These are phyloP conservation scores for Lumnitzera littorea DNA, from an alignment of 345 rosid genomes.

Conservation along the genomic window DNA sequence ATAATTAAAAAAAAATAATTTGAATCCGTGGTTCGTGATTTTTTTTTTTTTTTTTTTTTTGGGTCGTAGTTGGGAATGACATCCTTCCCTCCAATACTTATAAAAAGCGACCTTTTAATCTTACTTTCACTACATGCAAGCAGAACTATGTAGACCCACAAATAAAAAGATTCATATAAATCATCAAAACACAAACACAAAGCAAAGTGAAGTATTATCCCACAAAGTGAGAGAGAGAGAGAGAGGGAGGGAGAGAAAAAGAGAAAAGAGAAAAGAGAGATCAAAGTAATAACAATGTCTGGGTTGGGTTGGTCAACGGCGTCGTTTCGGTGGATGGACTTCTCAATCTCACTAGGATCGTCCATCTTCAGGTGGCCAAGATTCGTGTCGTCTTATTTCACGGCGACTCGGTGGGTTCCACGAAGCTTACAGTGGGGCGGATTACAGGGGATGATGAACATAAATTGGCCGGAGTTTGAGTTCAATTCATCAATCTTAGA, in stretches of 20 bases:
- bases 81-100: no score
- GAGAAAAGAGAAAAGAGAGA: background rate
- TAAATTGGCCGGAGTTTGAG: slow-evolving; percentile 32
- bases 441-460: background rate
- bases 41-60: no score
- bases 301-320: background rate
- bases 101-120: no score
- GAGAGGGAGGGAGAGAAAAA: background rate
- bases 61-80: no score
- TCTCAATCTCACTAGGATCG: slow-evolving; percentile 13
- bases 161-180: background rate
- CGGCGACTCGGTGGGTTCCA: slow-evolving; percentile 3
- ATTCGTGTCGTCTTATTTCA: slow-evolving; percentile 9
- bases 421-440: background rate
- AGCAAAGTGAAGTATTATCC: background rate
- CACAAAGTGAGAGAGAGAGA: slow-evolving; percentile 5
- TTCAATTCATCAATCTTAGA: slow-evolving; percentile 44
- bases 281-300: no score
- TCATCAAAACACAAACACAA: no score
- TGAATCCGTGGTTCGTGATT: no score
- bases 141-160: background rate
- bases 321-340: slow-evolving; percentile 13
- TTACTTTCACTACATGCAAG: no score
- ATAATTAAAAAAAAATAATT: no score
- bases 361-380: slow-evolving; percentile 27